These are phyloP conservation scores for Quercus cerris DNA, from an alignment of 306 rosid species.

Conservation along the genomic window DNA sequence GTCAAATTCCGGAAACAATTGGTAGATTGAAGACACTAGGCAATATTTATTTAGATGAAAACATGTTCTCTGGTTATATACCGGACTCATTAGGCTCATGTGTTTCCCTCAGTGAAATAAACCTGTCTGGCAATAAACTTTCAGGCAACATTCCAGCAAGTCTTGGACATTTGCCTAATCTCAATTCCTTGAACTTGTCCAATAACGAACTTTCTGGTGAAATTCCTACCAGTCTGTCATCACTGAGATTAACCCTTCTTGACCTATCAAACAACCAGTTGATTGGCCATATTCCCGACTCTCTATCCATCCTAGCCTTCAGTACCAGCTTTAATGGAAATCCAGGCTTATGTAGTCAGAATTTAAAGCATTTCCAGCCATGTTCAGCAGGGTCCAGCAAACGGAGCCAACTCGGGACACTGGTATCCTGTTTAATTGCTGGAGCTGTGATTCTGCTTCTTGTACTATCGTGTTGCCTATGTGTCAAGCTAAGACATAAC, in stretches of 20 bases:
- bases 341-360: constrained; percentile 73
- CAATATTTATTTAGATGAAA: constrained; percentile 44
- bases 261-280: constrained; percentile 67
- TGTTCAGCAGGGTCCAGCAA: constrained; percentile 41
- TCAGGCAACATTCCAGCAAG: constrained; percentile 57
- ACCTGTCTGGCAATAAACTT: constrained; percentile 56
- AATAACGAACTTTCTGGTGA: constrained; percentile 59
- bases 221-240: constrained; percentile 60
- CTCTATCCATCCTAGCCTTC: constrained; percentile 56
- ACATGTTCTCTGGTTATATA: constrained; percentile 58
- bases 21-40: constrained; percentile 60
- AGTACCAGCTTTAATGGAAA: constrained; percentile 60
- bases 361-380: constrained; percentile 29
- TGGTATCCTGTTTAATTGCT: constrained; percentile 45
- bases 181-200: constrained; percentile 80
- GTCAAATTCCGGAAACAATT: constrained; percentile 54
- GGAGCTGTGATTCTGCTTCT: constrained; percentile 42
- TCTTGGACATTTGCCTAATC: constrained; percentile 58
- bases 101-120: constrained; percentile 46
- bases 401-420: constrained; percentile 25
- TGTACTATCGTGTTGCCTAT: constrained; percentile 31
- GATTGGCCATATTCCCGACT: constrained; percentile 60
- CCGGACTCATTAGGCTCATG: constrained; percentile 78
- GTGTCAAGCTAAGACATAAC: constrained; percentile 40
- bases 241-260: constrained; percentile 63